These are phyloP conservation scores for Xylariaceae sp. DNA, from an alignment of 2,329 filamentous ascomycete genomes.

Conservation along the genomic window DNA sequence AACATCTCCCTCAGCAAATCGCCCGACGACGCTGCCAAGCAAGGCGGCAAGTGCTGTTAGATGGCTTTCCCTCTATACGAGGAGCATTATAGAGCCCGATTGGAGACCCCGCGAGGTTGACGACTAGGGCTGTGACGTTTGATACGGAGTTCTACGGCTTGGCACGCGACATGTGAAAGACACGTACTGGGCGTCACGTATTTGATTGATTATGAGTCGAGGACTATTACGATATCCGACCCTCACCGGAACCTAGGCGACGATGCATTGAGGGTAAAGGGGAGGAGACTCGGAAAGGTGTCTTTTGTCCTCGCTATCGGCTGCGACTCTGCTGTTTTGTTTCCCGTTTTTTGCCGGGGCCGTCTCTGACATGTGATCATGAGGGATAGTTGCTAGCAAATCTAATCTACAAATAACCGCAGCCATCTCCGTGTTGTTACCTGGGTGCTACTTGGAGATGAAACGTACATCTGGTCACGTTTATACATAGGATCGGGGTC, in stretches of 20 bases:
- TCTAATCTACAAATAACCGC: slow-evolving; percentile 25
- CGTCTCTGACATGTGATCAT: slow-evolving; percentile 23
- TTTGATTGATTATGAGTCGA: slow-evolving; percentile 20
- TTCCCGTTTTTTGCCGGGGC: slow-evolving; percentile 19
- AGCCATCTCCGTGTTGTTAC: neutral
- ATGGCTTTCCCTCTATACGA: slow-evolving; percentile 9
- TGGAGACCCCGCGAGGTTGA: slow-evolving; percentile 21
- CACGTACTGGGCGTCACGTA: slow-evolving; percentile 35
- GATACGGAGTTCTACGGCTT: slow-evolving; percentile 23
- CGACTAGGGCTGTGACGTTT: slow-evolving; percentile 19
- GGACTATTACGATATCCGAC: slow-evolving; percentile 1
- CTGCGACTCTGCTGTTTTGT: slow-evolving; percentile 23
- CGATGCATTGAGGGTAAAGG: slow-evolving; percentile 26
- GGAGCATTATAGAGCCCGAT: slow-evolving; percentile 13
- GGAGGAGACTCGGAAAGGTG: slow-evolving; percentile 21
- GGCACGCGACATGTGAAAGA: slow-evolving; percentile 29
- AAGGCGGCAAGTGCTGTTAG: slow-evolving; percentile 82
- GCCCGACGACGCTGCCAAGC: slow-evolving; percentile 70
- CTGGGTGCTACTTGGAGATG: neutral
- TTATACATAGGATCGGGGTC: neutral
- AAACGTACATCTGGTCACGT: neutral
- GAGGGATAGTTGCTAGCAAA: slow-evolving; percentile 21
- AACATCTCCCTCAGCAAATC: slow-evolving; percentile 87
- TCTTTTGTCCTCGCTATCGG: slow-evolving; percentile 20
- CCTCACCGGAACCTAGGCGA: slow-evolving; percentile 20